Conservation (phyloP, 768 basidiomycete species). For the Pleurotus eryngii region DNA sequence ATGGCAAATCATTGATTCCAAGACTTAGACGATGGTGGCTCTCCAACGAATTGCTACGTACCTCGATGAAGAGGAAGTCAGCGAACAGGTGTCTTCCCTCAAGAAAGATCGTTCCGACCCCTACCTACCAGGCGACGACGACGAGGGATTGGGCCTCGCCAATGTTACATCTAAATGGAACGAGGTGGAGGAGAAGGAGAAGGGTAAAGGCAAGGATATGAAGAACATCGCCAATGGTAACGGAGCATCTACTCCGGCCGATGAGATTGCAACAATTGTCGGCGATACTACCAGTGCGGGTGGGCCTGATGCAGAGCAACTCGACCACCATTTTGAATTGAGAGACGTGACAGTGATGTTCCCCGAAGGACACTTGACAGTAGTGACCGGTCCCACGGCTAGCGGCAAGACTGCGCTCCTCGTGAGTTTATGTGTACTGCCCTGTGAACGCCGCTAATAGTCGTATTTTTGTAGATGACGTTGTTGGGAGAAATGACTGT, state of each 20-base stretch:
- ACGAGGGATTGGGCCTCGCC: slow-evolving; percentile 51
- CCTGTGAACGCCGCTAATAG: not conserved
- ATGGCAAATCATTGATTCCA: not conserved
- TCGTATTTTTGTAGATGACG: slow-evolving; percentile 46
- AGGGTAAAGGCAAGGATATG: slow-evolving; percentile 14
- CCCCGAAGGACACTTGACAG: slow-evolving; percentile 65
- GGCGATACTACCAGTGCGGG: not conserved
- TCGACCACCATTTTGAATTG: slow-evolving; percentile 62
- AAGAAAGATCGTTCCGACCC: slow-evolving; percentile 36
- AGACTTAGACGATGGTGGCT: slow-evolving; percentile 52
- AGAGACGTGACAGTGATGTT: slow-evolving; percentile 65
- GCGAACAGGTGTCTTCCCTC: slow-evolving; percentile 61
- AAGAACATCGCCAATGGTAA: slow-evolving; percentile 14
- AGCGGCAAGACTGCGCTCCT: slow-evolving; percentile 81
- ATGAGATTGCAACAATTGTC: not conserved
- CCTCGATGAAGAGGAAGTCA: slow-evolving; percentile 69
- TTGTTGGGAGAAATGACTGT: slow-evolving; percentile 71
- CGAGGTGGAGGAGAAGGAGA: slow-evolving; percentile 33
- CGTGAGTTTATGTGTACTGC: slow-evolving; percentile 30
- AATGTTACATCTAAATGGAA: slow-evolving; percentile 65
- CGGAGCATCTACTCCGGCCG: slow-evolving; percentile 12
- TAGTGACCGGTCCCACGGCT: slow-evolving; percentile 79
- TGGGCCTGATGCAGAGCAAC: slow-evolving; percentile 14
- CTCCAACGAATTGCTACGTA: slow-evolving; percentile 66
- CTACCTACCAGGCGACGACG: slow-evolving; percentile 23